These are phyloP conservation scores for Leccinum longicurvipes DNA, from an alignment of 768 basidiomycete genomes.

Conservation along the genomic window DNA sequence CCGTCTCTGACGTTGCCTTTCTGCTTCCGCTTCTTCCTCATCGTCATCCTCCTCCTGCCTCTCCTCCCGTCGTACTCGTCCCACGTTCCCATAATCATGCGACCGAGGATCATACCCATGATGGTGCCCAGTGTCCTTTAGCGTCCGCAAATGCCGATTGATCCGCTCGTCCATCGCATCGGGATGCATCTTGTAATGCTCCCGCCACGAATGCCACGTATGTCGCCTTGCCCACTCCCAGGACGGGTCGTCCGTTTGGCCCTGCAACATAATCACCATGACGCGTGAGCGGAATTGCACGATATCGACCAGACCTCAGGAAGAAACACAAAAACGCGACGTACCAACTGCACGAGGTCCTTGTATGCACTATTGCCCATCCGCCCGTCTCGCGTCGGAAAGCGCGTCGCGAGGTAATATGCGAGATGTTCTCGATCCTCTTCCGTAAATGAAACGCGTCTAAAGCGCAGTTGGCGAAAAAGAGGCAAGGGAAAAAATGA, in stretches of 20 bases:
- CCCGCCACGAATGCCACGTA: conserved; percentile 60
- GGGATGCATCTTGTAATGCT: conserved; percentile 50
- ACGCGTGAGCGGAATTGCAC: neutral
- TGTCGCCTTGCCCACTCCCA: conserved; percentile 41
- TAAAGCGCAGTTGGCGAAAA: neutral
- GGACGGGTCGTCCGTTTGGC: conserved; percentile 36
- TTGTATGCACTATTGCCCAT: conserved; percentile 47
- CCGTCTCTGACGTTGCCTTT: conserved; percentile 8
- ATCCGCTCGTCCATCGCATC: conserved; percentile 42
- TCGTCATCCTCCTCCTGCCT: conserved; percentile 12
- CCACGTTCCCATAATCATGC: neutral
- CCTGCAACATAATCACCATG: conserved; percentile 1
- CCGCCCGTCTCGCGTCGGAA: conserved; percentile 42
- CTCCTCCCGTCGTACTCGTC: neutral
- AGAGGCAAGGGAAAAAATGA: neutral
- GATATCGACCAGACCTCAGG: neutral
- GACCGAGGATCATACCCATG: conserved; percentile 25
- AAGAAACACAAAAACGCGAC: conserved; percentile 8
- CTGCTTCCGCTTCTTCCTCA: conserved; percentile 11
- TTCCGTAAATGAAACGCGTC: conserved; percentile 32
- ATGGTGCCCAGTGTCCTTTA: conserved; percentile 17
- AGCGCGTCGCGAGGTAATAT: conserved; percentile 47
- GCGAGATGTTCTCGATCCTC: conserved; percentile 43
- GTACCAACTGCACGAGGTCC: conserved; percentile 46
- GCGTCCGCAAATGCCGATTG: conserved; percentile 19